Evolutionary conservation across 352 stramenopile species (phyloP), one percentile per base, ranked within the genome.

Genomic region (Phytopythium boreale): DNA sequence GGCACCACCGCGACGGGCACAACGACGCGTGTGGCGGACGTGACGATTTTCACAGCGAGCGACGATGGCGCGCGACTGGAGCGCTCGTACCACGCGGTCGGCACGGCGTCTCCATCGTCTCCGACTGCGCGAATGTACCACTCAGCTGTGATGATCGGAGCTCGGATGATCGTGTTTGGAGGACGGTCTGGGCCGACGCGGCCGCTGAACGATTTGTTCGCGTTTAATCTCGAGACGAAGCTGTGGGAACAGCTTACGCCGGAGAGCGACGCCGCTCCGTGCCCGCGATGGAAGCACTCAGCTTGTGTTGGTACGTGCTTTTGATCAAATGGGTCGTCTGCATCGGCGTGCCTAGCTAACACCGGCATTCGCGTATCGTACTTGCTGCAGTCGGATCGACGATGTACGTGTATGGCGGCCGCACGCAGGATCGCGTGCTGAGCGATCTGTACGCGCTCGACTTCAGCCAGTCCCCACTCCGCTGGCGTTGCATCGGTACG

Each of bases 91-190:
- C 62, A 75, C 22, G 56, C 64, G 6, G 19, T 37, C 41, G 52
- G 27, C 5, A 37, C 55, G 6, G 53, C 65, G 2, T 55, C 62
- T 15, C 46, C 22, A 15, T 29, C 56, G 71, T 64, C 69, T 12
- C 79, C 79, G n/a, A 76, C 66, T 8, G 61, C 84, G 12, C 70
- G 87, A 15, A 95, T 93, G 84, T 79, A 93, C 43, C 87, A 95
- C 66, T 88, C 84, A 20, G 80, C 82, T 19, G 76, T 82, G 31
- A 63, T 89, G 19, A 63, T 84, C 4, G 63, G 59, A 50, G 74
- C 71, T 50, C 65, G 71, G 4, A 92, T 96, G 86, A 31, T 95
- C 41, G 67, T 96, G 5, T 95, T 96, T 75, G 88, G 88, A 52
- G 88, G 88, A 41, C 88, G 88, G 20, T 78, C 76, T 20, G 87